phyloP scores from a whole-genome alignment of 2,329 filamentous ascomycete species.

The Sordariomycetes sp. region DNA sequence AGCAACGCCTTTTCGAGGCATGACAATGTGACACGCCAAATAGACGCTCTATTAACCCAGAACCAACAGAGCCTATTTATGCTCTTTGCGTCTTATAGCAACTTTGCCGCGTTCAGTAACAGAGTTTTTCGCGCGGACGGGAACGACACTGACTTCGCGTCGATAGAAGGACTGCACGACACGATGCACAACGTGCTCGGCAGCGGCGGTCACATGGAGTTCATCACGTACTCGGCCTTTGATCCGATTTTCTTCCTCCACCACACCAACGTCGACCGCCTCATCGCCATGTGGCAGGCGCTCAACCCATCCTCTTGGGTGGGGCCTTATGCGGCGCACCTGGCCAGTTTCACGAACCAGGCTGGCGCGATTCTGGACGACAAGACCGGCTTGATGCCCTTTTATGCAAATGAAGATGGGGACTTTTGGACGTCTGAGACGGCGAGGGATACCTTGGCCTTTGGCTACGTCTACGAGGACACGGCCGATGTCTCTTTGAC shows the following conservation, averaged over 20 bases:
- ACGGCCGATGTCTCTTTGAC: slow-evolving; percentile 16
- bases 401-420: slow-evolving; percentile 41
- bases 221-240: slow-evolving; percentile 59
- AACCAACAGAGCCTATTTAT: slow-evolving; percentile 53
- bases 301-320: slow-evolving; percentile 59
- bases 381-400: slow-evolving; percentile 50
- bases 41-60: slow-evolving; percentile 37
- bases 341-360: slow-evolving; percentile 46
- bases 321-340: slow-evolving; percentile 35
- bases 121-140: slow-evolving; percentile 43
- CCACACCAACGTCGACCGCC: slow-evolving; percentile 61
- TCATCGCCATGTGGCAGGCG: slow-evolving; percentile 66
- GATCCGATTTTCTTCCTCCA: slow-evolving; percentile 73
- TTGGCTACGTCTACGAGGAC: slow-evolving; percentile 68
- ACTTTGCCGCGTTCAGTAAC: slow-evolving; percentile 58
- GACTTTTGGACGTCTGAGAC: slow-evolving; percentile 56
- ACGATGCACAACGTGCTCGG: slow-evolving; percentile 47
- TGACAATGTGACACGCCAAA: slow-evolving; percentile 33
- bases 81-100: slow-evolving; percentile 52
- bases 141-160: slow-evolving; percentile 41
- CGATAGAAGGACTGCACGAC: slow-evolving; percentile 52
- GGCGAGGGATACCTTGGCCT: slow-evolving; percentile 41
- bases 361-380: slow-evolving; percentile 19
- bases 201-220: slow-evolving; percentile 54
- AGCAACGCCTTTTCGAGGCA: slow-evolving; percentile 37